Base-by-base conservation (phyloP, 345 rosid genomes). In the Hibiscus trionum region DNA sequence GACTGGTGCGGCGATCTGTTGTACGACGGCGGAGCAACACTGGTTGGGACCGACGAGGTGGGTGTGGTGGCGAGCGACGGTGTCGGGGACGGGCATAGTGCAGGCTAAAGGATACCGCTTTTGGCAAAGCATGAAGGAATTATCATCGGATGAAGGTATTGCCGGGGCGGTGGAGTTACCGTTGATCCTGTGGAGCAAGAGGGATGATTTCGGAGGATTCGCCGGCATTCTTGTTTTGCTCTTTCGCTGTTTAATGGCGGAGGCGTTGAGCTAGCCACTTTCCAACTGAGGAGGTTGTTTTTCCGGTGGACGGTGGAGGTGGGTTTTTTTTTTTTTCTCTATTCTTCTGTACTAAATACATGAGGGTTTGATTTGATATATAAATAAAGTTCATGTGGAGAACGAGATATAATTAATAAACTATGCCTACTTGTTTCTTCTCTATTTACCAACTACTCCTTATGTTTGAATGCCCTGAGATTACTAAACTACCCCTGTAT, bases 11-110 rank as follows among this genome's bases (percentile, higher is more conserved):
- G 81, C 71, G 75, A 89, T 84, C 71, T 80, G 83, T 80, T 85
- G 88, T 7, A 89, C 72, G 2, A 85, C 83, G 67, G 84, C 89
- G 66, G 93, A 89, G 81, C 82, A 82, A 53, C 91, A 89, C 84
- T 89, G 93, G 77, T 81, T 80, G 4, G 88, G 83, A 0, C 79
- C 84, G 3, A 84, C 81, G 5, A 70, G 61, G 71, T 83, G 88
- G 3, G 79, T 76, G 70, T 89, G 93, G 83, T 81, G 69, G 58
- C 79, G 56, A 19, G 86, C 81, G 1, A 79, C 79, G 15, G 76
- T 58, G n/a, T 75, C 73, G 0, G 77, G 77, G 15, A 75, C 53
- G 5, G 67, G 69, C 31, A 75, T 56, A 24, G 78, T 78, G 72
- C 77, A 63, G 29, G 83, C 58, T 27, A 84, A 59, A 66, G 87